A percentile compares a stretch with the other conserved stretches of the same genome.
phyloP scores from a whole-genome alignment of 139 green algal species.

The Ettlia oleoabundans region DNA sequence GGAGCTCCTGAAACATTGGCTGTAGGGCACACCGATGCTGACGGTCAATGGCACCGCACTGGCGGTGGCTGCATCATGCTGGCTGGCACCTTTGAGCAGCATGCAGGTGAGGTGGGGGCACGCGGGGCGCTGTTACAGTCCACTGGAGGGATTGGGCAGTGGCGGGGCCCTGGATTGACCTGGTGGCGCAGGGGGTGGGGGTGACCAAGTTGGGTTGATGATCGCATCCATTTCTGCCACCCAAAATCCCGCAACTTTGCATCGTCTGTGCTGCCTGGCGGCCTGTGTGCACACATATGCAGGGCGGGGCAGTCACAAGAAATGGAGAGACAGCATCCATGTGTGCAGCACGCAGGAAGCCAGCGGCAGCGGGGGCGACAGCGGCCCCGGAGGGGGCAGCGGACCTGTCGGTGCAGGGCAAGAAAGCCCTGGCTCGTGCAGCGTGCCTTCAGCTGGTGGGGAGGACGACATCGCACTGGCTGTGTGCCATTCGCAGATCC shows the following conservation, averaged over 20 bases:
- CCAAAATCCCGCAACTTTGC: too few species aligned
- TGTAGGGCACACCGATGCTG: background rate
- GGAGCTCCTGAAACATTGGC: background rate
- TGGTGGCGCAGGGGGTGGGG: too few species aligned
- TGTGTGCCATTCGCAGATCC: too few species aligned
- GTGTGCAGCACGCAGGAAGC: background rate
- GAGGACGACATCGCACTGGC: background rate
- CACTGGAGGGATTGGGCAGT: too few species aligned
- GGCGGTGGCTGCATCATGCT: background rate
- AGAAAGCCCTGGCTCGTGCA: background rate
- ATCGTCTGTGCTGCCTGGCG: too few species aligned
- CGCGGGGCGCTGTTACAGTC: background rate
- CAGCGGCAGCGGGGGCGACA: background rate
- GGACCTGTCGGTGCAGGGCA: background rate
- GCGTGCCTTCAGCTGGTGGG: too few species aligned
- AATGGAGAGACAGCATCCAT: background rate
- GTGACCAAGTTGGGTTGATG: too few species aligned
- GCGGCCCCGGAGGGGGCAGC: background rate
- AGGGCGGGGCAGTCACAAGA: background rate
- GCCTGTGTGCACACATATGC: too few species aligned
- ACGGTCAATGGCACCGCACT: background rate
- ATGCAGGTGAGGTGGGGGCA: background rate
- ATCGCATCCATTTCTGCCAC: too few species aligned
- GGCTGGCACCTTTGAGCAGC: background rate
- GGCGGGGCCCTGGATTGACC: too few species aligned